Base-by-base conservation (phyloP, 768 basidiomycete species). In the Tylopilus felleus region DNA sequence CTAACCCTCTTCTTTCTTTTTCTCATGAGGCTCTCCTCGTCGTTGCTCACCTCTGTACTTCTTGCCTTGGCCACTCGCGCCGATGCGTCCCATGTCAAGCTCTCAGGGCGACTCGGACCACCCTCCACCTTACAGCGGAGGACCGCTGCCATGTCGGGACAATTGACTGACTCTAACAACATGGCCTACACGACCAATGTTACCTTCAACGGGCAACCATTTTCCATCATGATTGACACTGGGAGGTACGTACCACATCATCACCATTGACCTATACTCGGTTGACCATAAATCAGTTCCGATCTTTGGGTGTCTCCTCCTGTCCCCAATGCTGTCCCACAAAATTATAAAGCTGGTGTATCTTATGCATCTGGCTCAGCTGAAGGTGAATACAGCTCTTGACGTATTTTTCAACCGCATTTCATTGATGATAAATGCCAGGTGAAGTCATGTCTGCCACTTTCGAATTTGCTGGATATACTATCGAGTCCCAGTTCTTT, bases 241-340 rank as follows among this genome's bases (percentile, higher is more conserved):
- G 78, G 78, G 6, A 79, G 77, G 78, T 76, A 53, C 29, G 68
- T 21, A 9, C 25, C 1, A 21, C n/a, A 3, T 13, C 5, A 21
- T 22, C 4, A 27, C 12, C 25, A 41, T 28, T 31, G 9, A 35
- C n/a, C 27, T 7, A 2, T 29, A 8, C 3, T 7, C 7, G 13
- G 4, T 17, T 28, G 14, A 9, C 23, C 69, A 68, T 56, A 13
- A 17, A 35, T 36, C 47, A 88, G 85, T 55, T 85, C 85, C 16
- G 86, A 88, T 63, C 67, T 86, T 8, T 86, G 81, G 79, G 77
- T 86, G 6, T 76, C 78, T 10, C 74, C 76, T 28, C 53, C 53
- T 48, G 76, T 84, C 8, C 68, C 71, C 12, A 65, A 65, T 35
- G 75, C 75, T 31, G 71, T 59, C 17, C 59, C 68, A 23, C 75